Evolutionary conservation across 2,329 filamentous ascomycete genomes (phyloP), one percentile per base, ranked within the genome.

Genomic region (Pseudopithomyces chartarum): DNA sequence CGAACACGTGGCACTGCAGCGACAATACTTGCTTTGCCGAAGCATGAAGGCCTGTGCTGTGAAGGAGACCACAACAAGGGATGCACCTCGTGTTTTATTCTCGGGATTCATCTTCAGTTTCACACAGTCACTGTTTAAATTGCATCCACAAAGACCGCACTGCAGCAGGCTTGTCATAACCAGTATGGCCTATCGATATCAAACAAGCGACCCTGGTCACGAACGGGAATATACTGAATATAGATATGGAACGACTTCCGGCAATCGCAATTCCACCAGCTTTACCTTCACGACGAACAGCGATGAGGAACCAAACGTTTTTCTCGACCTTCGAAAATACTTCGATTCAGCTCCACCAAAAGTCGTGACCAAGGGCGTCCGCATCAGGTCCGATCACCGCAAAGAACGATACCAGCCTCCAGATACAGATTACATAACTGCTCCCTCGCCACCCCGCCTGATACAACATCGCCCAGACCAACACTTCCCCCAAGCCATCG

Each of bases 1-100:
- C 22, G 47, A 29, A 50, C 47, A 50, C 47, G 47, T 50, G 47
- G 47, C 47, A 19, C 17, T 50, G 47, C 47, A 50, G 47, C 47
- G 20, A 40, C 22, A 12, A n/a, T 29, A 22, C 34, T 23, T 50
- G 19, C 33, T 36, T 50, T 39, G n/a, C 17, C 47, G n/a, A 10
- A 17, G 6, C 8, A 11, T 29, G 19, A 19, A 23, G 34, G 34
- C 15, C 47, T 29, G 13, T 10, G 34, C 47, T 32, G 7, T 19
- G 15, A 8, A 40, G 13, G 13, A 22, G 23, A 22, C 7, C 10
- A 22, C 19, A 15, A 23, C 22, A 20, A 26, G 46, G n/a, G 19
- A 39, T 23, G 19, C 46, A 23, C 33, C 33, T 22, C 38, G 19
- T 20, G 23, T 38, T 23, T 3, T n/a, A 26, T 26, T 7, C 26